Conservation (phyloP, 495 filamentous ascomycete genomes). For the Lentithecium fluviatile region DNA sequence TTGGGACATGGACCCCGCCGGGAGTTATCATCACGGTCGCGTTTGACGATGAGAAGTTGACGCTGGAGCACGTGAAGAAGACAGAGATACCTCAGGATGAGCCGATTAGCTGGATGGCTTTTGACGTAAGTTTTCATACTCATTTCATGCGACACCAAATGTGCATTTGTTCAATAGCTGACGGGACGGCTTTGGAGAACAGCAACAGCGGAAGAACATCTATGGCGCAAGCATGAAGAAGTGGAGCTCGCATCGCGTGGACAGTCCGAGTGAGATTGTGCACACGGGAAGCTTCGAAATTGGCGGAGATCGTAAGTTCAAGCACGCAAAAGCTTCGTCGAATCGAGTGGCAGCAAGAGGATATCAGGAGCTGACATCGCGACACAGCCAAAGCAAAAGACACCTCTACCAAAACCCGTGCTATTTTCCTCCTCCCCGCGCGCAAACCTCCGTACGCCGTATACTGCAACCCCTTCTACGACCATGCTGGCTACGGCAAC, state of each 20-base stretch:
- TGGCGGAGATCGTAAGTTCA: slow-evolving; percentile 56
- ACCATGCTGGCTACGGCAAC: slow-evolving; percentile 74
- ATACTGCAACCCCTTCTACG: slow-evolving; percentile 86
- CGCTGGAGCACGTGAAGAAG: slow-evolving; percentile 68
- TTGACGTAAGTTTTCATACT: slow-evolving; percentile 57
- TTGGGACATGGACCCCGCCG: slow-evolving; percentile 80
- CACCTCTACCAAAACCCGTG: slow-evolving; percentile 72
- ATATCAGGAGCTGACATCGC: slow-evolving; percentile 9
- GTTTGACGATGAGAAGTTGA: slow-evolving; percentile 75
- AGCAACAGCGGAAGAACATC: slow-evolving; percentile 77
- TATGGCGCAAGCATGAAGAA: slow-evolving; percentile 89
- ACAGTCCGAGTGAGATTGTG: slow-evolving; percentile 72
- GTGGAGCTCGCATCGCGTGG: slow-evolving; percentile 76
- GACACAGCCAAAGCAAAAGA: slow-evolving; percentile 61
- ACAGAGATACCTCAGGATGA: slow-evolving; percentile 76
- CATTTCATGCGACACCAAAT: background rate
- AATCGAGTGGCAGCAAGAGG: no score
- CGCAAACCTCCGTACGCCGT: slow-evolving; percentile 73
- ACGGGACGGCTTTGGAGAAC: slow-evolving; percentile 10
- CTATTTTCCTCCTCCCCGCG: slow-evolving; percentile 80
- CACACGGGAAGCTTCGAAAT: slow-evolving; percentile 74
- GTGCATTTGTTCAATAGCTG: slow-evolving; percentile 31
- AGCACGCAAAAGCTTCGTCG: background rate
- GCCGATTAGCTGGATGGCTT: slow-evolving; percentile 88
- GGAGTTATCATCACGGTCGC: slow-evolving; percentile 81